Conservation (phyloP, 345 rosid genomes). For the Lumnitzera racemosa region DNA sequence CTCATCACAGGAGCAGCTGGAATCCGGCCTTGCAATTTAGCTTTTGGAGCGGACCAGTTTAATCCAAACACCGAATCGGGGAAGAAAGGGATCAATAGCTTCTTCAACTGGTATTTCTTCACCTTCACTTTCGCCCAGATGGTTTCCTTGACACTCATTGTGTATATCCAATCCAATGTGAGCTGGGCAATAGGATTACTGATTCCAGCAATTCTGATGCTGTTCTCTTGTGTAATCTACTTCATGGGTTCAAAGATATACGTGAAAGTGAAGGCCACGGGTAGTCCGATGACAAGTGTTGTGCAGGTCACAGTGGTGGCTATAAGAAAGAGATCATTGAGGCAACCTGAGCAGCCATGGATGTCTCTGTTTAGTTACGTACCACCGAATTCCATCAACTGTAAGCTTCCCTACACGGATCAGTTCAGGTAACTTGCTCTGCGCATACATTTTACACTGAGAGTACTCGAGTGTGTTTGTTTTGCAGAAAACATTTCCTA, state of each 20-base stretch:
- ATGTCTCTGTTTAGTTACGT: slow-evolving; percentile 27
- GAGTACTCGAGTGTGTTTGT: background rate
- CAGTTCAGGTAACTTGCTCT: slow-evolving; percentile 33
- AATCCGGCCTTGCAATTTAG: slow-evolving; percentile 66
- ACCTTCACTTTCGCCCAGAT: slow-evolving; percentile 73
- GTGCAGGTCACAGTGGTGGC: slow-evolving; percentile 26
- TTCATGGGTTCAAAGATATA: slow-evolving; percentile 56
- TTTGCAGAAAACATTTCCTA: background rate
- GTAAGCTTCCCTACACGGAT: slow-evolving; percentile 33
- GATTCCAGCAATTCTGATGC: slow-evolving; percentile 63
- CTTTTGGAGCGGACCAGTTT: slow-evolving; percentile 78
- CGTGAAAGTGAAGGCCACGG: slow-evolving; percentile 63
- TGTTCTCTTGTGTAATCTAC: slow-evolving; percentile 45
- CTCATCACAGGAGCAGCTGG: slow-evolving; percentile 71
- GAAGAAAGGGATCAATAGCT: slow-evolving; percentile 63
- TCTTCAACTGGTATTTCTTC: slow-evolving; percentile 86
- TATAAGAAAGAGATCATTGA: slow-evolving; percentile 19
- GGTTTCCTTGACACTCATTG: slow-evolving; percentile 58
- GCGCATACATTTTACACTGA: too few relatives aligned
- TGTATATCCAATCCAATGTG: slow-evolving; percentile 63
- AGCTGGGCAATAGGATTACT: slow-evolving; percentile 75
- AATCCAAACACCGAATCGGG: slow-evolving; percentile 66
- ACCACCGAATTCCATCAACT: slow-evolving; percentile 30
- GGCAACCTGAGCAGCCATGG: slow-evolving; percentile 21
- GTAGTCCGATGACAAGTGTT: slow-evolving; percentile 68